Evolutionary conservation across 192 early-diverging fungal genomes (phyloP).

Genomic region (Backusella liffmaniae): DNA sequence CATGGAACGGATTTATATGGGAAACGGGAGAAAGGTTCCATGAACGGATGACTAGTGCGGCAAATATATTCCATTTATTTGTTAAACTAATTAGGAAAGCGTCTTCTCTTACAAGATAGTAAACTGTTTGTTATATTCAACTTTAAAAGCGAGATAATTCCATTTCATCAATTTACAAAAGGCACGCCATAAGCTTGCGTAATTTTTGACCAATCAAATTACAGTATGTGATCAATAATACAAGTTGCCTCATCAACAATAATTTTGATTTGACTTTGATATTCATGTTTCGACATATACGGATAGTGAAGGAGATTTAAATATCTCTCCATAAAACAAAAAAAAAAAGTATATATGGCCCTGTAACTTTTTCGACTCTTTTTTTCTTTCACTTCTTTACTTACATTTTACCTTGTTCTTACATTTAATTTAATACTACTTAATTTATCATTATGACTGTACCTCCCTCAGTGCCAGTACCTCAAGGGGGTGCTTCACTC

Average conservation of each 20-base stretch:
- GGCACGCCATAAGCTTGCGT: slow-evolving; percentile 16
- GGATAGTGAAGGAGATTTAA: slow-evolving; percentile 10
- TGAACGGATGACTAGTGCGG: neutral
- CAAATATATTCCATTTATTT: neutral
- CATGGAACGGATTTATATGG: neutral
- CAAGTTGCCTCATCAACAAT: slow-evolving; percentile 19
- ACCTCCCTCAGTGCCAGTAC: slow-evolving; percentile 16
- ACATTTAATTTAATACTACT: neutral
- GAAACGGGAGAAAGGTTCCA: neutral
- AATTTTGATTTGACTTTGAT: slow-evolving; percentile 20
- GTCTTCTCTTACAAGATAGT: neutral
- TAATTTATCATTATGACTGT: neutral
- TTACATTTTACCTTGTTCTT: neutral
- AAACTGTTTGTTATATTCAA: neutral
- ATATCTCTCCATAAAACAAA: neutral
- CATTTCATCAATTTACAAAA: neutral
- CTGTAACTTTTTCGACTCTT: neutral
- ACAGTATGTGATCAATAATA: neutral
- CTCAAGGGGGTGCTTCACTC: slow-evolving; percentile 47
- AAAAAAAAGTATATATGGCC: slow-evolving; percentile 59
- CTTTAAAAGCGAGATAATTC: neutral
- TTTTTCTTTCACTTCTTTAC: neutral
- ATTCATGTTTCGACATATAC: neutral
- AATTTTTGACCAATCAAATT: slow-evolving; percentile 21
- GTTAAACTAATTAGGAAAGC: slow-evolving; percentile 3